A percentile compares a stretch with the other conserved stretches of the same genome.
phyloP scores from a whole-genome alignment of 306 rosid species.

The Datisca glomerata region DNA sequence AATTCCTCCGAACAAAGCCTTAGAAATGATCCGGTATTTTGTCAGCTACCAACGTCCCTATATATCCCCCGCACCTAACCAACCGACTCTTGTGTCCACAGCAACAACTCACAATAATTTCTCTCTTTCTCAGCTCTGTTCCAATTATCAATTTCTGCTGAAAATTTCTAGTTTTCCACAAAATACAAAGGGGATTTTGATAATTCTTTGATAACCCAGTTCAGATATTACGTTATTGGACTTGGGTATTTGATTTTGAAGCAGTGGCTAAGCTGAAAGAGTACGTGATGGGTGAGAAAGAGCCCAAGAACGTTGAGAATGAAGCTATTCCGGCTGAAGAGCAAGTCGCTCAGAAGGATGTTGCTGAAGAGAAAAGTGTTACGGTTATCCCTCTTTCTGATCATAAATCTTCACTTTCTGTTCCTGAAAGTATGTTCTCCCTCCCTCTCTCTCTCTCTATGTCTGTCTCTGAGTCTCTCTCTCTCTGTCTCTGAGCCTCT shows the following conservation, averaged over 20 bases:
- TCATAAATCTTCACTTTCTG: slow-evolving; percentile 12
- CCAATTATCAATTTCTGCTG: background rate
- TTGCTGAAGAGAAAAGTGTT: slow-evolving; percentile 11
- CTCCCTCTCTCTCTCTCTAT: background rate
- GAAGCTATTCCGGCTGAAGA: slow-evolving; percentile 8
- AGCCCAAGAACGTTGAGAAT: slow-evolving; percentile 16
- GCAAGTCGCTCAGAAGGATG: slow-evolving; percentile 11
- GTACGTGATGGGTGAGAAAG: slow-evolving; percentile 44
- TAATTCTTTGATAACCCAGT: background rate
- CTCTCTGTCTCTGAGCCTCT: background rate
- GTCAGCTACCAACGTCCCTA: background rate
- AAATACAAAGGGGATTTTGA: background rate
- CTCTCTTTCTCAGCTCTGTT: background rate
- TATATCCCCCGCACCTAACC: background rate
- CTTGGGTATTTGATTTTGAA: background rate
- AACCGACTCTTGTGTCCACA: background rate
- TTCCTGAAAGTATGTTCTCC: slow-evolving; percentile 23
- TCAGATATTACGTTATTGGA: background rate
- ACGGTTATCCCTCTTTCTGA: slow-evolving; percentile 13
- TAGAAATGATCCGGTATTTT: background rate
- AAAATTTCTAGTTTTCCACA: background rate
- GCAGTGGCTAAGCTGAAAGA: slow-evolving; percentile 26
- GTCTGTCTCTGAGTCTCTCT: background rate
- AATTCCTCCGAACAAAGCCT: background rate
- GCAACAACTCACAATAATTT: background rate